Evolutionary conservation across 495 filamentous ascomycete species (phyloP).

Genomic region (Aspergillus cristatus): DNA sequence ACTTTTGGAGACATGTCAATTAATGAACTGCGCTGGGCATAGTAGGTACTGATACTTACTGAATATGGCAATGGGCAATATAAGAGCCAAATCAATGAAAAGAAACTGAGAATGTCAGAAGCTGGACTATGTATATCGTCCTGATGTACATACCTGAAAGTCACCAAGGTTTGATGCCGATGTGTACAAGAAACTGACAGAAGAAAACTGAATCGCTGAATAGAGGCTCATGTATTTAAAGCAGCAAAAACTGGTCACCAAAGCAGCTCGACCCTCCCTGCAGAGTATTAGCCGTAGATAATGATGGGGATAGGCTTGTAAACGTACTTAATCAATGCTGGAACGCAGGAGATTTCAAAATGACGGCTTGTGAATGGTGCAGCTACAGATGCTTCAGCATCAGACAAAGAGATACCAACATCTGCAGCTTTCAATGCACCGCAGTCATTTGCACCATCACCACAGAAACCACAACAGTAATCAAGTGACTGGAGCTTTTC

Average conservation of each 20-base stretch:
- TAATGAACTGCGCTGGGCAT: not conserved
- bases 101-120: constrained; percentile 51
- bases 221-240: constrained; percentile 99
- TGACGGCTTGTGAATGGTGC: constrained; percentile 93
- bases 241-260: constrained; percentile 97
- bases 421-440: constrained; percentile 96
- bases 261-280: constrained; percentile 84
- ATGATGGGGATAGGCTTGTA: not conserved
- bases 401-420: constrained; percentile 96
- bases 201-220: constrained; percentile 98
- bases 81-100: constrained; percentile 87
- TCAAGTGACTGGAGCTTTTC: constrained; percentile 95
- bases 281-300: constrained; percentile 1
- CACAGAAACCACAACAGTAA: constrained; percentile 94
- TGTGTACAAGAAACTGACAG: constrained; percentile 94
- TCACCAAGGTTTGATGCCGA: constrained; percentile 94
- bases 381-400: constrained; percentile 95
- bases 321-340: constrained; percentile 69
- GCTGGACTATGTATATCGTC: not conserved
- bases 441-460: constrained; percentile 97
- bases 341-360: constrained; percentile 96
- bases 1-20: constrained; percentile 40
- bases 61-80: constrained; percentile 93
- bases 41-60: constrained; percentile 43
- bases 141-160: constrained; percentile 56